Evolutionary conservation across 2,329 filamentous ascomycete genomes (phyloP), one percentile per base, ranked within the genome.

Genomic region (Diplodia seriata): DNA sequence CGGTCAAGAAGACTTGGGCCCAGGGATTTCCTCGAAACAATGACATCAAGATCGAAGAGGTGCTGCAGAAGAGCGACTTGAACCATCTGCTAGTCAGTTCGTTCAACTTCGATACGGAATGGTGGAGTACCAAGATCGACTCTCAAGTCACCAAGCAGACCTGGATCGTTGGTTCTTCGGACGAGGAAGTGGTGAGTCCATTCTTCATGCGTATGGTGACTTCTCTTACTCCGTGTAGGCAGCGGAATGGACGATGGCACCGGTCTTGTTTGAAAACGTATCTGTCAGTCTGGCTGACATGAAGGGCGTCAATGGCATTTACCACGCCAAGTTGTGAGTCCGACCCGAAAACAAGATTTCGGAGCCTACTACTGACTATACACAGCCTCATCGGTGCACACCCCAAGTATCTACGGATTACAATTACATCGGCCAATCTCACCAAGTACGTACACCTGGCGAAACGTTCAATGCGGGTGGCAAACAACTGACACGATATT

Each of bases 41-140:
- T 70, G 92, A 97, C 70, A 92, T 98, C 75, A 95, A 89, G 69
- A 89, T 98, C 50, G 92, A 97, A 73, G 93, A 97, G 76, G 86
- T 97, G 0, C 79, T 97, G 1, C 91, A 97, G 76, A 89, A 87
- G 69, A 80, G 87, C 1, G 85, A 89, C 14, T 82, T 98, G 9
- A 83, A 91, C 62, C 86, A 93, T 49, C 94, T 92, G 0, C 86
- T 98, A 0, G 81, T 98, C 5, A 97, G 93, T 72, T 92, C 94
- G 0, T 98, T 91, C 72, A 88, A 94, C 75, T 95, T 92, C 89
- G 90, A 98, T 70, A 86, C 90, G 15, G 85, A 90, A 33, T 97
- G 92, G 92, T 96, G 91, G 91, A 72, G 76, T 18, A 78, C 85
- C 6, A 96, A 95, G 76, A 77, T 97, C 33, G 83, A 92, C 26